These are phyloP conservation scores for Kodamaea anthophila DNA, from an alignment of 1,139 yeast genomes.

Conservation along the genomic window DNA sequence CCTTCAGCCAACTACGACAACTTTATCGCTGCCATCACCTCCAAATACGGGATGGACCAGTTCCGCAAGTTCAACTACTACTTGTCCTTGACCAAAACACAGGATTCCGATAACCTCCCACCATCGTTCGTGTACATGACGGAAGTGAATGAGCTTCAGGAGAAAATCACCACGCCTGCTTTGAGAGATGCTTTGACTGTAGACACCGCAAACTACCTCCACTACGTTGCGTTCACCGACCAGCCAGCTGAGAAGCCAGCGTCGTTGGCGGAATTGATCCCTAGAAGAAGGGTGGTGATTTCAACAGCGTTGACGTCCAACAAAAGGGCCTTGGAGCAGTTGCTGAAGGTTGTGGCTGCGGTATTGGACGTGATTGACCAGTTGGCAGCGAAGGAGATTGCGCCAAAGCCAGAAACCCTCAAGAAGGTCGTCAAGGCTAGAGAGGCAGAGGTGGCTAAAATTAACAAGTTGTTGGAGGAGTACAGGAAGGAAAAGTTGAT, in stretches of 20 bases:
- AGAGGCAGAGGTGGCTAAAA: constrained; percentile 60
- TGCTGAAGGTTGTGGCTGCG: constrained; percentile 45
- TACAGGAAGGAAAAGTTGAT: constrained; percentile 63
- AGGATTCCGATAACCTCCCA: constrained; percentile 67
- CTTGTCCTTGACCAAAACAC: constrained; percentile 77
- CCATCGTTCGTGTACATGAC: constrained; percentile 79
- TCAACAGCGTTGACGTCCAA: constrained; percentile 45
- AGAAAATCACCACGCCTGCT: constrained; percentile 45
- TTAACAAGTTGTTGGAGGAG: constrained; percentile 54
- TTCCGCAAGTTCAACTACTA: constrained; percentile 73
- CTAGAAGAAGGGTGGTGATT: constrained; percentile 51
- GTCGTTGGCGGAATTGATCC: constrained; percentile 42
- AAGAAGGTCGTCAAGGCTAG: constrained; percentile 71
- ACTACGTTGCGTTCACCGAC: constrained; percentile 76
- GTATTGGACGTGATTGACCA: constrained; percentile 50
- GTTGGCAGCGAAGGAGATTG: constrained; percentile 38
- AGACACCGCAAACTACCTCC: constrained; percentile 49
- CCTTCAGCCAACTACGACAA: constrained; percentile 57
- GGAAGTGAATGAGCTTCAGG: constrained; percentile 79
- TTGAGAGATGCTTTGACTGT: constrained; percentile 48
- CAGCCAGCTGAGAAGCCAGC: constrained; percentile 67
- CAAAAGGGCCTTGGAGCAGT: constrained; percentile 39
- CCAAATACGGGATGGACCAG: constrained; percentile 77
- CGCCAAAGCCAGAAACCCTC: constrained; percentile 61
- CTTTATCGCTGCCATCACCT: constrained; percentile 77